These are phyloP conservation scores for Penicillium odoratum DNA, from an alignment of 495 filamentous ascomycete species.

Conservation along the genomic window DNA sequence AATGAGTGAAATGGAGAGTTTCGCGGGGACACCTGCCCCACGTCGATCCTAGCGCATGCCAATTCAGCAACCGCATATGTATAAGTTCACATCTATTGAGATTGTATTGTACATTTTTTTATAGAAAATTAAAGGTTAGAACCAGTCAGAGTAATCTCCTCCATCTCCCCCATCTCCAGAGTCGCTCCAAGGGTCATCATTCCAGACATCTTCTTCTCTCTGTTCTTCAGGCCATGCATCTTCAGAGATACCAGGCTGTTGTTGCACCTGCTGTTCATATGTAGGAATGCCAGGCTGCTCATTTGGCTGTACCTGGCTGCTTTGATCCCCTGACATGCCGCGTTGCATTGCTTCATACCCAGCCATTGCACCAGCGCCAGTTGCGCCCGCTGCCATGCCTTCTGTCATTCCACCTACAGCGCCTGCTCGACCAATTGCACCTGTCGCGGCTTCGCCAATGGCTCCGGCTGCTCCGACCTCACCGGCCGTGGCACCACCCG, in stretches of 20 bases:
- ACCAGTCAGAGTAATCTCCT: conserved; percentile 39
- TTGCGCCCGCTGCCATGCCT: conserved; percentile 34
- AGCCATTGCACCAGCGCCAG: conserved; percentile 51
- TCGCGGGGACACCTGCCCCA: conserved; percentile 14
- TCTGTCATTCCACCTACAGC: conserved; percentile 41
- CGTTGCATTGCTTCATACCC: conserved; percentile 66
- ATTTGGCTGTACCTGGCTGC: conserved; percentile 10
- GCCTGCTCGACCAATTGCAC: conserved; percentile 26
- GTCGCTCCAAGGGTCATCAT: conserved; percentile 39
- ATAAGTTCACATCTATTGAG: not conserved
- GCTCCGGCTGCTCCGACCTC: conserved; percentile 43
- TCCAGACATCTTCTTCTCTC: conserved; percentile 15
- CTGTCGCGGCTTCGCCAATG: conserved; percentile 38
- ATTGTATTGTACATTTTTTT: conserved; percentile 10
- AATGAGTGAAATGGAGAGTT: not conserved
- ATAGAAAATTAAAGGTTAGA: conserved; percentile 21
- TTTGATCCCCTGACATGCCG: conserved; percentile 31
- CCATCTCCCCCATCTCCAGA: conserved; percentile 30
- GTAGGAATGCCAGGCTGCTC: conserved; percentile 7
- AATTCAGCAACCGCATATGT: not conserved
- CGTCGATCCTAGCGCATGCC: conserved; percentile 8
- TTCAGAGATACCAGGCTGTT: conserved; percentile 28
- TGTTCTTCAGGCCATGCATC: conserved; percentile 31
- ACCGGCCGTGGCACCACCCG: conserved; percentile 41
- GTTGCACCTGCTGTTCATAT: conserved; percentile 17